phyloP scores from a whole-genome alignment of 202 grass and related monocot genomes.

The Digitaria exilis region DNA sequence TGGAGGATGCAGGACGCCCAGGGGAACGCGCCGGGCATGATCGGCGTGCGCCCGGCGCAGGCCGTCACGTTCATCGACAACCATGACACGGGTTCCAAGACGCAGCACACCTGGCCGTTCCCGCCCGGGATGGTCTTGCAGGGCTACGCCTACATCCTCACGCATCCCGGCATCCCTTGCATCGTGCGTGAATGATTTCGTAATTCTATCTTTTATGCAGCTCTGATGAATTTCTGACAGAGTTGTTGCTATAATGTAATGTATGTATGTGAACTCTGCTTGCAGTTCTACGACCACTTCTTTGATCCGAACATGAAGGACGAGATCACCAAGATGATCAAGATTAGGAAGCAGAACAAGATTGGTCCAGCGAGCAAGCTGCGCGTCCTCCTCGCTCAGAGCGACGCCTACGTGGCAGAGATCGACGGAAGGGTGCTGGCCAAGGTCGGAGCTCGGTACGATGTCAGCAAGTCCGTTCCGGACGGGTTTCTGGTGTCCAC shows the following conservation, averaged over 20 bases:
- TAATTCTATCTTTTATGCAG: no score
- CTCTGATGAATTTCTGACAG: no score
- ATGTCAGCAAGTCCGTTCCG: neutral
- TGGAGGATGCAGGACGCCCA: neutral
- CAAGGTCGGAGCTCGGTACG: neutral
- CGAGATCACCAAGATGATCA: neutral
- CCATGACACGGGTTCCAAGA: neutral
- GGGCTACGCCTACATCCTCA: constrained; percentile 92
- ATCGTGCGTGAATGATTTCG: neutral
- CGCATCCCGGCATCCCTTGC: constrained; percentile 56
- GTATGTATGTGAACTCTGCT: no score
- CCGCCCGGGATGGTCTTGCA: constrained; percentile 19
- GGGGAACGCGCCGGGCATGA: neutral
- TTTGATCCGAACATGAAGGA: neutral
- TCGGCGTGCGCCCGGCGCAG: neutral
- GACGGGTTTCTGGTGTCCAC: neutral
- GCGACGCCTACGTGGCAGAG: neutral
- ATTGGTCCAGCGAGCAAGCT: neutral
- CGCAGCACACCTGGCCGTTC: neutral
- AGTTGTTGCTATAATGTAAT: no score
- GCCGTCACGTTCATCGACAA: neutral
- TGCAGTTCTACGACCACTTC: constrained; percentile 11
- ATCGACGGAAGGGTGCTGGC: neutral
- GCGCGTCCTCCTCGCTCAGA: neutral
- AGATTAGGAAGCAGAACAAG: neutral